These are phyloP conservation scores for Hyphodiscus hymeniophilus DNA, from an alignment of 495 filamentous ascomycete genomes.

Conservation along the genomic window DNA sequence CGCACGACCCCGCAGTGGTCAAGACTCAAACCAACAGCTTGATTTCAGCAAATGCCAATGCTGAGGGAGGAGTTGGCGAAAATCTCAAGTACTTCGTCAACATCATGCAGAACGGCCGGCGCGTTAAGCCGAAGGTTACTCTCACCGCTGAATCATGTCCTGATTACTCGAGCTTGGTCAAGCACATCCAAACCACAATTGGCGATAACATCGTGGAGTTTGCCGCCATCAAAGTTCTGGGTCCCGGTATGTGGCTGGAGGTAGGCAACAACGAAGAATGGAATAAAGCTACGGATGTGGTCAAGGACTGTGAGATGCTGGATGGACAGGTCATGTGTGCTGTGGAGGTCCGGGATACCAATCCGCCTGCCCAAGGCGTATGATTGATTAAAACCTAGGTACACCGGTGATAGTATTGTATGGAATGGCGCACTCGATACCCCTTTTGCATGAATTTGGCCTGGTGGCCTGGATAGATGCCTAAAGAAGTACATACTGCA, in stretches of 20 bases:
- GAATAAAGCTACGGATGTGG: slow-evolving; percentile 34
- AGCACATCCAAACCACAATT: slow-evolving; percentile 9
- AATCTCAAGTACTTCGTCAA: slow-evolving; percentile 7
- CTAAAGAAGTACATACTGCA: too few relatives aligned
- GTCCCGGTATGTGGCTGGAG: slow-evolving; percentile 29
- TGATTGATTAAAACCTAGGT: too few relatives aligned
- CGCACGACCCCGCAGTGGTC: background rate
- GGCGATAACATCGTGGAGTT: slow-evolving; percentile 12
- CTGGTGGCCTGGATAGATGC: too few relatives aligned
- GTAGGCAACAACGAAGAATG: slow-evolving; percentile 37
- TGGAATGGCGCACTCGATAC: too few relatives aligned
- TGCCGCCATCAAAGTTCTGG: slow-evolving; percentile 13
- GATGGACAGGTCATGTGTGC: slow-evolving; percentile 40
- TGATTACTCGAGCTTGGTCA: slow-evolving; percentile 13
- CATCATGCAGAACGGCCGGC: slow-evolving; percentile 5
- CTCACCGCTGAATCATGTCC: slow-evolving; percentile 4
- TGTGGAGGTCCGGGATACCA: too few relatives aligned
- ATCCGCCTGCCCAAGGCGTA: too few relatives aligned
- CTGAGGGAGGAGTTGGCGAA: background rate
- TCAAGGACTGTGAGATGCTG: slow-evolving; percentile 44
- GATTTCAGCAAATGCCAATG: background rate
- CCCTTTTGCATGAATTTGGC: too few relatives aligned
- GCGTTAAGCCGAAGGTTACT: slow-evolving; percentile 9
- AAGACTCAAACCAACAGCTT: background rate
- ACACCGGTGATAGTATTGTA: too few relatives aligned